These are phyloP conservation scores for Saccharomycopsis oosterbeekiorum DNA, from an alignment of 805 yeast species.

Conservation along the genomic window DNA sequence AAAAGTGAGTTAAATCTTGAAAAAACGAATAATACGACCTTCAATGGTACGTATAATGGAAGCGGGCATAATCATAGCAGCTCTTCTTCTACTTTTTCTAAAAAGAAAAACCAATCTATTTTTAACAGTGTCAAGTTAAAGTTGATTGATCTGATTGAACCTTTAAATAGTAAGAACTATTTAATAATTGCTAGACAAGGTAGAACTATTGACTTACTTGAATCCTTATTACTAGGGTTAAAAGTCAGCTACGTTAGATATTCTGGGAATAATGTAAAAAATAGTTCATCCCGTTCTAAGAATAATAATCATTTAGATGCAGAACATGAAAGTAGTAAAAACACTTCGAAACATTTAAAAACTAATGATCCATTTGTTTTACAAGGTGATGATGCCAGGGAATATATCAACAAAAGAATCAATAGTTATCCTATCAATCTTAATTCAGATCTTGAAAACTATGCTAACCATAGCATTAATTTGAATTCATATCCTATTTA, in stretches of 20 bases:
- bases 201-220: conserved; percentile 58
- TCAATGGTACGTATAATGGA: conserved; percentile 13
- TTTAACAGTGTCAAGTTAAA: conserved; percentile 5
- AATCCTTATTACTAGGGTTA: conserved; percentile 59
- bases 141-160: conserved; percentile 1
- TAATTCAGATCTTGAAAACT: conserved; percentile 9
- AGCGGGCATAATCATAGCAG: neutral
- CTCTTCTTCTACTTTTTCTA: conserved; percentile 1
- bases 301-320: neutral
- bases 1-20: conserved; percentile 6
- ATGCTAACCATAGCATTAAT: conserved; percentile 1
- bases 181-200: conserved; percentile 67
- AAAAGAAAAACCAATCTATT: conserved; percentile 11
- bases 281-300: conserved; percentile 18
- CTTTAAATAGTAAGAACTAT: conserved; percentile 34
- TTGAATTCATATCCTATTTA: conserved; percentile 13
- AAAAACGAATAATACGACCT: neutral
- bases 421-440: conserved; percentile 9
- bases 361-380: neutral
- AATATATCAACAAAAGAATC: conserved; percentile 1
- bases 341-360: neutral
- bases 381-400: neutral
- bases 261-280: conserved; percentile 54
- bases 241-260: conserved; percentile 47
- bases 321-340: neutral